Evolutionary conservation across 192 early-diverging fungal species (phyloP).

Genomic region (Piromyces sp.): DNA sequence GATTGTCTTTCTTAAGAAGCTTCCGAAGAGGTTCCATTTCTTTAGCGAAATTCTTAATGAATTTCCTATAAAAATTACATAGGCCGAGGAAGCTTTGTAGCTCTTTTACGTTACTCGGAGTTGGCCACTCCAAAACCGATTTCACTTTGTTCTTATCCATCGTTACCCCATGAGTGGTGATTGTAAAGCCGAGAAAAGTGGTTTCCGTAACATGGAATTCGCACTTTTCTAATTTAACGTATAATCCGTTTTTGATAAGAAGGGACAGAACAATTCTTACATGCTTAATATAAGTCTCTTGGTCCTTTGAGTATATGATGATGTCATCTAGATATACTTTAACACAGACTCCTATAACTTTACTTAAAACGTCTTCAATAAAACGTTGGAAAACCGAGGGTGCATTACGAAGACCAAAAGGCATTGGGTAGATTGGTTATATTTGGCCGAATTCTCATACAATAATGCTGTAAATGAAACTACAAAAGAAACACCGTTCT

Average conservation of each 20-base stretch:
- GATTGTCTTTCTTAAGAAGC: background rate
- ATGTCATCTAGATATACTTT: constrained; percentile 7
- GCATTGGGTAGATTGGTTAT: constrained; percentile 3
- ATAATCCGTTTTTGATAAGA: constrained; percentile 9
- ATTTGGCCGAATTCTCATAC: too few species aligned
- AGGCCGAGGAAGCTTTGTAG: constrained; percentile 9
- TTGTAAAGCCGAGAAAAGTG: constrained; percentile 8
- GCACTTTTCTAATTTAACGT: constrained; percentile 20
- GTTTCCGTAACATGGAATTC: background rate
- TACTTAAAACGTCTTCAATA: constrained; percentile 15
- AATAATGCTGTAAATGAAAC: too few species aligned
- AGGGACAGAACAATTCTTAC: constrained; percentile 6
- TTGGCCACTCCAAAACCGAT: constrained; percentile 8
- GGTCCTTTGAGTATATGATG: constrained; percentile 6
- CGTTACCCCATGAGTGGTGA: constrained; percentile 12
- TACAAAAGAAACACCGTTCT: too few species aligned
- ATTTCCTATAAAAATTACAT: constrained; percentile 14
- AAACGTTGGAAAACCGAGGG: constrained; percentile 15
- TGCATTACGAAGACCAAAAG: background rate
- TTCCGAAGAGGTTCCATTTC: constrained; percentile 7
- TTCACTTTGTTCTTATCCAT: constrained; percentile 13
- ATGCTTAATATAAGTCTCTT: constrained; percentile 4
- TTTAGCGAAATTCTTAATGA: constrained; percentile 6
- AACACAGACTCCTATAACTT: background rate
- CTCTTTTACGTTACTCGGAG: constrained; percentile 2